These are phyloP conservation scores for Penicillium frequentans DNA, from an alignment of 2,329 filamentous ascomycete genomes.

Conservation along the genomic window DNA sequence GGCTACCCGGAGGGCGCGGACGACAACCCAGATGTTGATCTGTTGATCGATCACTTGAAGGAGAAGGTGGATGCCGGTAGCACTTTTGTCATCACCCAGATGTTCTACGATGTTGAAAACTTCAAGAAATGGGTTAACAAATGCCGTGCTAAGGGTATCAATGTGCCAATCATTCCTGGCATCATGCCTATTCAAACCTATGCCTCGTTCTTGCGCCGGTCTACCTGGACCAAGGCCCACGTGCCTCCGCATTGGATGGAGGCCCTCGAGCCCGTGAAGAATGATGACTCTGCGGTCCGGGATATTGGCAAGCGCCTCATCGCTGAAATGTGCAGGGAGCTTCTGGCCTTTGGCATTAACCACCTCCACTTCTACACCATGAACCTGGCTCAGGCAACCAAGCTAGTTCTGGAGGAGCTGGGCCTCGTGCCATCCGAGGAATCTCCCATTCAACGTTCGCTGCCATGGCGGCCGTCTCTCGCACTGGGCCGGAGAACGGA, in stretches of 20 bases:
- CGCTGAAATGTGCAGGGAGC: conserved; percentile 83
- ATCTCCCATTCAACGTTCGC: conserved; percentile 79
- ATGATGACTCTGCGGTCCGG: conserved; percentile 89
- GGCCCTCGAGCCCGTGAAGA: conserved; percentile 88
- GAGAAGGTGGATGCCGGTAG: conserved; percentile 95
- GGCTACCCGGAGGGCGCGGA: conserved; percentile 96
- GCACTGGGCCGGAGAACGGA: conserved; percentile 85
- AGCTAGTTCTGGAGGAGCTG: conserved; percentile 90
- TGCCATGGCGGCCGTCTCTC: conserved; percentile 95
- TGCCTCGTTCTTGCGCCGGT: conserved; percentile 84
- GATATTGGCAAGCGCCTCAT: conserved; percentile 86
- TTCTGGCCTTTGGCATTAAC: conserved; percentile 77
- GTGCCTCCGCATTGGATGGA: conserved; percentile 80
- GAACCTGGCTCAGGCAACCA: conserved; percentile 93
- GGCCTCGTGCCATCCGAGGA: conserved; percentile 74
- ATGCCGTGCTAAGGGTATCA: conserved; percentile 81
- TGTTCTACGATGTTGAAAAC: conserved; percentile 98
- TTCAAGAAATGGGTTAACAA: conserved; percentile 89
- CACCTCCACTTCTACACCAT: conserved; percentile 99
- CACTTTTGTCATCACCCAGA: conserved; percentile 94
- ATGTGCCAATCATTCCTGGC: conserved; percentile 77
- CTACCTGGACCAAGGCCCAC: conserved; percentile 85
- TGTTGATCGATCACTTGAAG: conserved; percentile 87
- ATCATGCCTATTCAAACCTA: conserved; percentile 97
- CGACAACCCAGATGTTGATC: conserved; percentile 83